A percentile compares a stretch with the other conserved stretches of the same genome.
Evolutionary conservation across 768 basidiomycete genomes (phyloP).

Genomic region (Leccinum longicurvipes): DNA sequence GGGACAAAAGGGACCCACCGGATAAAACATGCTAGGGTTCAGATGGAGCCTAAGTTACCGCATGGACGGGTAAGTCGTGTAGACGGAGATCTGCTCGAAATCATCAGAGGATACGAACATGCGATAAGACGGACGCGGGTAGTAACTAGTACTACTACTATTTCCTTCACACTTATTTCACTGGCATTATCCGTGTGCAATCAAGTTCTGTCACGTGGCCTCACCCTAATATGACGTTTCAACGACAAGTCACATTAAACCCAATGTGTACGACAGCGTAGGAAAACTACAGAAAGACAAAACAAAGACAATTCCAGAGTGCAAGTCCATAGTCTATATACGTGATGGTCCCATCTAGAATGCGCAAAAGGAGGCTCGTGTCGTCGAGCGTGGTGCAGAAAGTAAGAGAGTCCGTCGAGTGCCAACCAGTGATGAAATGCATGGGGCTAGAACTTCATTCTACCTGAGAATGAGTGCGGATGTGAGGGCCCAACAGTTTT

Average conservation of each 20-base stretch:
- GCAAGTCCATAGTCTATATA: constrained; percentile 31
- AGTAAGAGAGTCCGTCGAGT: not conserved
- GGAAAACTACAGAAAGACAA: constrained; percentile 14
- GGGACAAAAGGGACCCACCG: constrained; percentile 1
- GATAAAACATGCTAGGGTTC: constrained; percentile 6
- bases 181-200: not conserved
- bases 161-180: too few species aligned
- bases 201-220: constrained; percentile 9
- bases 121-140: too few species aligned
- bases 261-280: constrained; percentile 21
- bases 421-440: not conserved
- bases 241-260: constrained; percentile 18
- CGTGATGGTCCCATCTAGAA: constrained; percentile 22
- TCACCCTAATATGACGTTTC: not conserved
- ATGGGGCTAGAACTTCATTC: constrained; percentile 19
- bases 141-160: too few species aligned
- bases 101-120: not conserved
- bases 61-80: constrained; percentile 1
- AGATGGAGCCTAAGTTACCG: not conserved
- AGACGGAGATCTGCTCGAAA: constrained; percentile 13
- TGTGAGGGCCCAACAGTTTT: constrained; percentile 19
- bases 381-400: constrained; percentile 7
- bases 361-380: constrained; percentile 12
- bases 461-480: constrained; percentile 24
- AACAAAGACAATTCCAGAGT: constrained; percentile 20